Conservation (phyloP, 2,329 filamentous ascomycete genomes). For the Tolypocladium tundrense region DNA sequence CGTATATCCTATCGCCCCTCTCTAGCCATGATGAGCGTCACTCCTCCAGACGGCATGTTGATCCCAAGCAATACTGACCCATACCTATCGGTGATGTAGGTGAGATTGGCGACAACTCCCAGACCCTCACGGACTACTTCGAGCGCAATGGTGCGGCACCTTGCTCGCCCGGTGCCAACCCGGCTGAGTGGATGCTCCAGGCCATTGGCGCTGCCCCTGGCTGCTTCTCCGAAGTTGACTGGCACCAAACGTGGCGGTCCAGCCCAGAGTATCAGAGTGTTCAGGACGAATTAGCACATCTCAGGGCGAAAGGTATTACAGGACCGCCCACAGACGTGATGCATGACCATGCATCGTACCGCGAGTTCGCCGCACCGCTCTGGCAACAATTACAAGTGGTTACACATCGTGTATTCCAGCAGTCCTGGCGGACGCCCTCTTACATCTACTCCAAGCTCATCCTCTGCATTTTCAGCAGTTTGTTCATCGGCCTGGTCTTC, state of each 20-base stretch:
- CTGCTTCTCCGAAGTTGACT: neutral
- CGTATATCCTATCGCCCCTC: no score
- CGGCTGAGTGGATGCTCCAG: constrained; percentile 57
- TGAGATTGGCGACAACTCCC: constrained; percentile 13
- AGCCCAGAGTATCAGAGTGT: neutral
- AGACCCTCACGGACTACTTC: constrained; percentile 44
- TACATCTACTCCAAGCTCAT: constrained; percentile 62
- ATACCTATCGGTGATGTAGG: neutral
- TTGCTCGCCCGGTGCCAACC: constrained; percentile 46
- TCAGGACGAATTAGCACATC: neutral
- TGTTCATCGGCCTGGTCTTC: neutral
- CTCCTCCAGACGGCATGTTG: no score
- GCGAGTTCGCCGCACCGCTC: neutral
- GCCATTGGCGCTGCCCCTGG: constrained; percentile 32
- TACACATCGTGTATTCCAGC: constrained; percentile 57
- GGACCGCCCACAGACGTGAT: neutral
- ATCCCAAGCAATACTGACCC: no score
- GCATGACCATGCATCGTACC: neutral
- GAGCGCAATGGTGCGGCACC: constrained; percentile 45
- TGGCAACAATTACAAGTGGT: constrained; percentile 49
- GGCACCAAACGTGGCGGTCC: neutral
- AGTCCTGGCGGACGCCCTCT: constrained; percentile 67
- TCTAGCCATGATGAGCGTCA: no score
- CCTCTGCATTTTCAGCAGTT: neutral
- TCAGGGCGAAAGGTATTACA: neutral